Evolutionary conservation across 805 yeast genomes (phyloP).

Genomic region (Kodamaea kaohsiungensis): DNA sequence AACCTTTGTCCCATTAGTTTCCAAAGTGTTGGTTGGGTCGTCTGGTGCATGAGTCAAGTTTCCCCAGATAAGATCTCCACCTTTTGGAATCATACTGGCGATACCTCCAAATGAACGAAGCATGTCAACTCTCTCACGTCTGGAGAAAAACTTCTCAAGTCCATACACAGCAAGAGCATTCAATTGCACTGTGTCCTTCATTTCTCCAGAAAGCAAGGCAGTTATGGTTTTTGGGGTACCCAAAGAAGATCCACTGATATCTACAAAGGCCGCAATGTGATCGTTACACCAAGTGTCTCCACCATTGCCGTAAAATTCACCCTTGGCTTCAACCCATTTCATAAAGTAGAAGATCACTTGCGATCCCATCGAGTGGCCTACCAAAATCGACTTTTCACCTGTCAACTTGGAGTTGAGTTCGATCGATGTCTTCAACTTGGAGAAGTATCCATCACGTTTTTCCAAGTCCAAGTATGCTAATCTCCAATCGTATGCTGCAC

Average conservation of each 20-base stretch:
- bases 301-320: conserved; percentile 83
- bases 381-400: conserved; percentile 70
- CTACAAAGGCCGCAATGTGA: conserved; percentile 76
- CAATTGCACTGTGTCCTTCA: conserved; percentile 95
- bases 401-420: conserved; percentile 56
- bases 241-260: conserved; percentile 84
- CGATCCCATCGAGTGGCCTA: conserved; percentile 97
- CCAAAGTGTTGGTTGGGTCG: conserved; percentile 47
- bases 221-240: conserved; percentile 96
- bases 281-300: conserved; percentile 87
- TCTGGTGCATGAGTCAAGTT: conserved; percentile 65
- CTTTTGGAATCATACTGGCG: conserved; percentile 95
- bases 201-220: conserved; percentile 93
- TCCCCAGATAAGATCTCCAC: conserved; percentile 93
- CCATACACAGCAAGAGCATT: conserved; percentile 93
- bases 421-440: conserved; percentile 69
- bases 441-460: conserved; percentile 80
- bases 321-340: conserved; percentile 96
- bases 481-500: conserved; percentile 97
- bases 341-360: conserved; percentile 85
- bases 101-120: conserved; percentile 89
- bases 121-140: conserved; percentile 86
- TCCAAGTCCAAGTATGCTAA: conserved; percentile 87
- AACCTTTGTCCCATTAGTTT: conserved; percentile 16
- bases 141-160: conserved; percentile 87